Conservation (phyloP, 140 eudicot genomes). For the Erigeron philadelphicus region DNA sequence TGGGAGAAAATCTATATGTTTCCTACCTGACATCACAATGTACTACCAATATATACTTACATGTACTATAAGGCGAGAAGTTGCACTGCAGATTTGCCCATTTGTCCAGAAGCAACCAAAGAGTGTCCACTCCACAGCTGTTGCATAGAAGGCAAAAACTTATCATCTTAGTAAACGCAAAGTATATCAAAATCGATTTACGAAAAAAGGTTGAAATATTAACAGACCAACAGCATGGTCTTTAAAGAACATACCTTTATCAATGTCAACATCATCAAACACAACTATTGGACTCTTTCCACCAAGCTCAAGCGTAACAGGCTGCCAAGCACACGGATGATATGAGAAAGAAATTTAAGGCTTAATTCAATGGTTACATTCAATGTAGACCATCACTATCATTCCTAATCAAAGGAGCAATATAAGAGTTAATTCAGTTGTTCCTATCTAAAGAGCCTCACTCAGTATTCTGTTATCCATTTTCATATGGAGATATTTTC, state of each 20-base stretch:
- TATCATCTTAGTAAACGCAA: not conserved
- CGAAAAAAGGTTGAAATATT: no score
- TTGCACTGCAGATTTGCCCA: slow-evolving; percentile 99
- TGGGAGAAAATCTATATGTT: not conserved
- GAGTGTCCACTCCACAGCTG: slow-evolving; percentile 97
- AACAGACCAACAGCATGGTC: not conserved
- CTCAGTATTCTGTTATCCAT: no score
- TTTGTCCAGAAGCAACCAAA: slow-evolving; percentile 99
- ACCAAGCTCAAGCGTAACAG: slow-evolving; percentile 94
- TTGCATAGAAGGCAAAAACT: slow-evolving; percentile 15
- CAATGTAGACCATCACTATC: no score
- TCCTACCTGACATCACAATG: not conserved
- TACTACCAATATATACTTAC: slow-evolving; percentile 37
- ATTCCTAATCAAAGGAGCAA: no score
- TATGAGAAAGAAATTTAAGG: not conserved
- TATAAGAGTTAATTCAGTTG: no score
- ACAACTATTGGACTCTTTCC: slow-evolving; percentile 97
- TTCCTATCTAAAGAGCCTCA: no score
- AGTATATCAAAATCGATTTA: no score
- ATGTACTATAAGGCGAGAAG: slow-evolving; percentile 91
- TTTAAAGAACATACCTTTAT: slow-evolving; percentile 57
- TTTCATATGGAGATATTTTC: no score
- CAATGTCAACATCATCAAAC: slow-evolving; percentile 90
- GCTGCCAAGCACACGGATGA: slow-evolving; percentile 44
- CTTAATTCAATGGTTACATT: not conserved